Evolutionary conservation across 768 basidiomycete genomes (phyloP), one percentile per base, ranked within the genome.

Genomic region (Daedaleopsis sinensis): DNA sequence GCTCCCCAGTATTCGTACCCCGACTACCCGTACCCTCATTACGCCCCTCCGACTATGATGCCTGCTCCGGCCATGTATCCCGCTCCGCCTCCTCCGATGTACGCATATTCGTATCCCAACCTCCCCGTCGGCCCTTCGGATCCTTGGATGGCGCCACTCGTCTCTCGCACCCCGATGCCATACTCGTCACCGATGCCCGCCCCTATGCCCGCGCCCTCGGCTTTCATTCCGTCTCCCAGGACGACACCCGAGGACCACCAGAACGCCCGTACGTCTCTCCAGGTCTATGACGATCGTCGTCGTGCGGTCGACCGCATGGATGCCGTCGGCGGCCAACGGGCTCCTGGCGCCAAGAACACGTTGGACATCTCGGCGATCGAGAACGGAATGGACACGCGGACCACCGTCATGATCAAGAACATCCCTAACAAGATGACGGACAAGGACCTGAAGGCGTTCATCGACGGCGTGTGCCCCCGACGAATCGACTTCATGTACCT

Each of bases 341-440:
- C 52, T 6, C 62, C 62, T 7, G 58, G 62, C 19, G 37, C 54
- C 10, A 76, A 79, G 62, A 89, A 90, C 68, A 79, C 81, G 66
- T 72, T 96, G 27, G 87, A 91, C 72, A 73, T 94, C 13, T 79
- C 77, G 46, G 80, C 80, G 59, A 94, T 96, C 67, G 90, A 90
- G 72, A 82, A 81, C 35, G 94, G 94, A 5, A 73, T 80, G 60
- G 92, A 94, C 67, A 92, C 88, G 38, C 81, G 93, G 36, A 92
- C 91, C 37, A 93, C 93, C 32, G 87, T 93, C 51, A 93, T 93
- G 90, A 86, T 92, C 63, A 93, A 94, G 76, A 96, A 96, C 69
- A 91, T 96, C 48, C 94, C 94, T 3, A 96, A 95, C 76, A 94
- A 94, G 74, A 91, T 93, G 90, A 88, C 80, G 63, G 89, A 92